Conservation (phyloP, 1,284 basidiomycete genomes). For the Apiotrichum laibachii region DNA sequence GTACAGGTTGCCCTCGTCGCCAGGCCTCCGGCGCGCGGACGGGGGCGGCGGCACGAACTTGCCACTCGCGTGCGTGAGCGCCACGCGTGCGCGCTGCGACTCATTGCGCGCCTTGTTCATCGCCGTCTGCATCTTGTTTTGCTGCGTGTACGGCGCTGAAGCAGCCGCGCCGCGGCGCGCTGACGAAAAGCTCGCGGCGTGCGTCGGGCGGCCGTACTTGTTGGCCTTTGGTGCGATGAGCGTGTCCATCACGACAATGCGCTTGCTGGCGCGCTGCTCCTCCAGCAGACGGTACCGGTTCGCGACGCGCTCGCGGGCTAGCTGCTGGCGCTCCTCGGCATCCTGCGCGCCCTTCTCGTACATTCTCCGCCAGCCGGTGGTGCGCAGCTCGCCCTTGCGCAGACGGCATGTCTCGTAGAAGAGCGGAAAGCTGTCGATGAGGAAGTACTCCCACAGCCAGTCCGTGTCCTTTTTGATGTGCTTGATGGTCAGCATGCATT, state of each 20-base stretch:
- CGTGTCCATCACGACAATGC: conserved; percentile 39
- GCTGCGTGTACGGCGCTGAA: neutral
- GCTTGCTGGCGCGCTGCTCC: conserved; percentile 33
- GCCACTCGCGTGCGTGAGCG: conserved; percentile 43
- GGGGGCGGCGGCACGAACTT: conserved; percentile 31
- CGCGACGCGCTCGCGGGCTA: conserved; percentile 32
- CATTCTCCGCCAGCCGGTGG: conserved; percentile 43
- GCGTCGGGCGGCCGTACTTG: neutral
- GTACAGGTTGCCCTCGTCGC: conserved; percentile 15
- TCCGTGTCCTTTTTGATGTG: conserved; percentile 45
- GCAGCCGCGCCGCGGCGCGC: conserved; percentile 6
- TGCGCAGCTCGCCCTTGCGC: conserved; percentile 31
- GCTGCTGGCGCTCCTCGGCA: conserved; percentile 28
- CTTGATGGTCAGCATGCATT: conserved; percentile 16
- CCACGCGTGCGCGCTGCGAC: conserved; percentile 36
- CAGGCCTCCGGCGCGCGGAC: neutral
- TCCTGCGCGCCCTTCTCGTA: conserved; percentile 44
- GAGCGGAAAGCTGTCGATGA: conserved; percentile 36
- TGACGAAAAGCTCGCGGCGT: neutral
- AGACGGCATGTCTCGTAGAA: conserved; percentile 33
- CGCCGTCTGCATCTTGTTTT: conserved; percentile 13
- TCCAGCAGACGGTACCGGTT: conserved; percentile 42
- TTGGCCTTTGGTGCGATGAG: conserved; percentile 15
- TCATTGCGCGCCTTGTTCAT: conserved; percentile 41
- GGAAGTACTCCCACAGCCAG: conserved; percentile 44